Base-by-base conservation (phyloP, 805 yeast genomes). In the Wickerhamomyces subpelliculosus region DNA sequence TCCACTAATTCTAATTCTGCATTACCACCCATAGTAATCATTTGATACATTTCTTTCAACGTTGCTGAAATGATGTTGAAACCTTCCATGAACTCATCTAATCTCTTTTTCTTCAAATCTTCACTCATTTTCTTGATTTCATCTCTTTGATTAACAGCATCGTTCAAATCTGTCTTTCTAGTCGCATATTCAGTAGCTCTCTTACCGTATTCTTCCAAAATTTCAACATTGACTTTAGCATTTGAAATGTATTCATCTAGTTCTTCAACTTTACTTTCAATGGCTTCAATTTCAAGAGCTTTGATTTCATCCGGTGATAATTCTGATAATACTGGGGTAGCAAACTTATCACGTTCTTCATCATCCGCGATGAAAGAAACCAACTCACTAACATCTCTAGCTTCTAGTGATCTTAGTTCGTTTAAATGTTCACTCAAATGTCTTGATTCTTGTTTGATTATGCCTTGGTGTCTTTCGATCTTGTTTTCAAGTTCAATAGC, bases 21-120 rank as follows among this genome's bases (percentile, higher is more conserved):
- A 65, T 90, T 93, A 25, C 99, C 99, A 21, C 98, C 98, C 94
- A 90, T 88, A 1, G 98, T 93, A 43, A 93, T 93, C 94, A 93
- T 85, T 55, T 89, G 95, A 54, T 93, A 93, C 97, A 93, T 89
- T 52, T 87, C 96, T 58, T 90, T 93, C 46, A 93, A 71, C 7
- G 95, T 84, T 57, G 79, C 68, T 1, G 97, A 87, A 22, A 93
- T 93, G 17, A 78, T 71, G 47, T 80, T 75, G 64, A 94, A 93
- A 0, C 99, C 98, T 44, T 75, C 77, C 95, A 88, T 88, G 54
- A 93, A 93, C 58, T 93, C 97, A 44, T 80, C 88, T 38, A 84
- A 68, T 37, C 97, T 68, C 42, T 71, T 77, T 39, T 81, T 75
- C 56, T 82, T 82, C 48, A 87, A 65, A 13, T 75, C 81, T 51